A percentile compares a stretch with the other conserved stretches of the same genome.
These are phyloP conservation scores for Holtermannia corniformis DNA, from an alignment of 768 basidiomycete genomes.

Conservation along the genomic window DNA sequence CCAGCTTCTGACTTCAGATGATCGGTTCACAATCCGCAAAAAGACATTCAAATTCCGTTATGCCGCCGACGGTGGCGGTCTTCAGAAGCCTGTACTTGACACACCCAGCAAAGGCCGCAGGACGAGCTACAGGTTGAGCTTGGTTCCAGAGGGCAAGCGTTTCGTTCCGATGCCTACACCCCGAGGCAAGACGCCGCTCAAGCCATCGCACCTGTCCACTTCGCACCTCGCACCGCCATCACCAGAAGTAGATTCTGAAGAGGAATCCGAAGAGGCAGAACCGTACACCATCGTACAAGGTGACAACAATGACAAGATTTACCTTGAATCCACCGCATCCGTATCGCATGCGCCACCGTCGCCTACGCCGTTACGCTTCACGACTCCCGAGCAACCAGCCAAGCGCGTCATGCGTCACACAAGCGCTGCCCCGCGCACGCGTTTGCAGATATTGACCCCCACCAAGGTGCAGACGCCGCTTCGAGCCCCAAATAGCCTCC, in stretches of 20 bases:
- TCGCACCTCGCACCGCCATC: too few species aligned
- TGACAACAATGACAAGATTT: neutral
- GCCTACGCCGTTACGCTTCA: too few species aligned
- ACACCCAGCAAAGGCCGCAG: neutral
- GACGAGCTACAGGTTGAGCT: neutral
- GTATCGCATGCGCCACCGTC: constrained; percentile 6
- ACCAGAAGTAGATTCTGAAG: constrained; percentile 19
- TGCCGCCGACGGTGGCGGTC: constrained; percentile 1
- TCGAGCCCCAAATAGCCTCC: neutral
- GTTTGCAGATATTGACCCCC: neutral
- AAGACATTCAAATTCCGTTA: constrained; percentile 39
- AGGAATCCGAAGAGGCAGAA: constrained; percentile 2
- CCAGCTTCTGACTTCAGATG: constrained; percentile 19
- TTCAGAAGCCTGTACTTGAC: constrained; percentile 9
- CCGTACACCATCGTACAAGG: neutral
- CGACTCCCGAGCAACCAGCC: constrained; percentile 17
- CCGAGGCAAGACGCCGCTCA: neutral
- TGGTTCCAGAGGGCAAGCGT: neutral
- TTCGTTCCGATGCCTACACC: neutral
- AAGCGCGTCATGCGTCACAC: constrained; percentile 21
- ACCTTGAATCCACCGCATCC: constrained; percentile 7
- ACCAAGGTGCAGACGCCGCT: neutral
- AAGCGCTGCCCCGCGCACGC: constrained; percentile 19
- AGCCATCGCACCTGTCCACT: too few species aligned
- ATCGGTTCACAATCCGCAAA: constrained; percentile 33